Evolutionary conservation across 768 basidiomycete species (phyloP), one percentile per base, ranked within the genome.

Genomic region (Lentinula sp.): DNA sequence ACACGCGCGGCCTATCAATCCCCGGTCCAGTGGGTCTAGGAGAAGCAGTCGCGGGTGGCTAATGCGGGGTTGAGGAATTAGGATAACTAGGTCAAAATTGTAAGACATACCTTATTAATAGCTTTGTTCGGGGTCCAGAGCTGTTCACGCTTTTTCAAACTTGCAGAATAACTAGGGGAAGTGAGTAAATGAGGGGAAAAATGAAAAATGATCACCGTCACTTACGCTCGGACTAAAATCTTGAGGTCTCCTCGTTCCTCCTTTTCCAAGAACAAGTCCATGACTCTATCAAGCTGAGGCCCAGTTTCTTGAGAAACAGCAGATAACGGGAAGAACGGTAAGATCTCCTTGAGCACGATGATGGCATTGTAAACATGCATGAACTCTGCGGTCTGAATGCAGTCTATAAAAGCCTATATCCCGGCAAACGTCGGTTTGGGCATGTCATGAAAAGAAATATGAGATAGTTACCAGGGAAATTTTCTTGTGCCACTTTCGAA

Each of bases 341-440:
- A 80, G 20, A 98, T 85, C 71, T 97, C 93, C 68, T 95, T 93
- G 64, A 97, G 79, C 33, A 99, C 87, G 42, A 95, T 85, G 72
- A 98, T 91, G n/a, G 93, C 83, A 69, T 99, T 99, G 73, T 96
- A 95, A 58, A 98, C 91, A 67, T 94, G 94, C 91, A 98, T 96
- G 71, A 95, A 98, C 68, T 95, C 95, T 54, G 84, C 85, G 2
- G 94, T 89, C 67, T 87, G 82, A 63, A 98, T 88, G 69, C 90
- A 94, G 36, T 85, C 88, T 18, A 81, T 77, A 65, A 98, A 85
- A 60, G 85, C 85, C 95, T 95, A 67, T 18, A 37, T 12, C 36
- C 15, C 15, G 13, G 28, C 28, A 3, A 28, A 28, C 28, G 37
- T 41, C 7, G 35, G 36, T 20, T 23, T 28, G 20, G n/a, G n/a